Conservation (phyloP, 1,139 yeast genomes). For the Yamadazyma mexicana region DNA sequence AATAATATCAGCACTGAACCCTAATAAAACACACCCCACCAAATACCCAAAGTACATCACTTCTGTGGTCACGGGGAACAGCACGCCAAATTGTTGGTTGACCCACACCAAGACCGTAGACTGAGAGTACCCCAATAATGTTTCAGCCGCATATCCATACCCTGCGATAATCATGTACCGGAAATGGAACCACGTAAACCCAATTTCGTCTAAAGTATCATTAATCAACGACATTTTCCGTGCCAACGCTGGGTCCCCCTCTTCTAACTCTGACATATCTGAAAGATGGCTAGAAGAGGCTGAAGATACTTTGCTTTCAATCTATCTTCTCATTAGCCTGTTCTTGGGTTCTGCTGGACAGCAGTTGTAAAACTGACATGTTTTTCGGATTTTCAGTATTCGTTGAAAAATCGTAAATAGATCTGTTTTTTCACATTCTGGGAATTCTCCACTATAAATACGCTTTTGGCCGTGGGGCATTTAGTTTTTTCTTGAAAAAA, state of each 20-base stretch:
- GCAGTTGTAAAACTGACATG: no score
- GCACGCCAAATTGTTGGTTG: constrained; percentile 21
- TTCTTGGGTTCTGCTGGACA: no score
- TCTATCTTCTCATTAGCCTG: no score
- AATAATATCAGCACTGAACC: constrained; percentile 51
- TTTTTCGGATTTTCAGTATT: no score
- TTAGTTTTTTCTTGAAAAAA: no score
- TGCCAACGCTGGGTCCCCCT: constrained; percentile 28
- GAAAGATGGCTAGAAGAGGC: no score
- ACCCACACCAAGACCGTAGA: constrained; percentile 42
- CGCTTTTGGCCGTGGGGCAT: no score
- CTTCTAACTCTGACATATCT: constrained; percentile 22
- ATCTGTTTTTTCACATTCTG: no score
- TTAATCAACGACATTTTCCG: constrained; percentile 40
- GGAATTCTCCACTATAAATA: no score
- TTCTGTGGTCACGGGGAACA: constrained; percentile 19
- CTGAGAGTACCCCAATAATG: constrained; percentile 29
- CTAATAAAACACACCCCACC: constrained; percentile 53
- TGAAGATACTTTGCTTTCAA: no score
- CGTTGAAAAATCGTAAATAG: no score
- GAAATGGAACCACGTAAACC: constrained; percentile 49
- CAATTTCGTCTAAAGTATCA: constrained; percentile 51
- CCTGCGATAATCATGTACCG: constrained; percentile 29
- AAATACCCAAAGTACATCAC: constrained; percentile 38
- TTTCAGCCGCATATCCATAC: constrained; percentile 23